These are phyloP conservation scores for Candida krabiensis DNA, from an alignment of 805 yeast genomes.

Conservation along the genomic window DNA sequence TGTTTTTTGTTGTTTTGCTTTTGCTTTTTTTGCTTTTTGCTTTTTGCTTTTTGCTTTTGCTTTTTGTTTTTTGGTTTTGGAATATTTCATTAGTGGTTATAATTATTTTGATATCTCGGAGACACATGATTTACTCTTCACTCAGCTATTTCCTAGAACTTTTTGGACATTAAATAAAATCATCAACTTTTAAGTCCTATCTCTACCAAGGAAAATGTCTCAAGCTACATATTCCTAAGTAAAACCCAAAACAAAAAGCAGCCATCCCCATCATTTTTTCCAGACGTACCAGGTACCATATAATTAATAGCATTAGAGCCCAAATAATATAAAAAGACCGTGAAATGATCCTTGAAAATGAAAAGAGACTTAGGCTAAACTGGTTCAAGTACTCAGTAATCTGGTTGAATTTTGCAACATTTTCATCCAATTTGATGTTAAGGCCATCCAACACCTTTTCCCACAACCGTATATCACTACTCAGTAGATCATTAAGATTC, in stretches of 20 bases:
- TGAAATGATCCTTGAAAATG: slow-evolving; percentile 3
- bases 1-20: no score
- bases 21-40: no score
- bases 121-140: no score
- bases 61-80: no score
- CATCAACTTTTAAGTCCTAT: no score
- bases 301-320: background rate
- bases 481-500: background rate
- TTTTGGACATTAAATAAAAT: no score
- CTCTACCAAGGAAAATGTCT: background rate
- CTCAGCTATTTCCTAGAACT: no score
- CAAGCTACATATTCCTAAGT: background rate
- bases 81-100: no score
- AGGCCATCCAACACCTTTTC: slow-evolving; percentile 4
- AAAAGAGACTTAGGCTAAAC: slow-evolving; percentile 1
- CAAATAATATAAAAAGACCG: slow-evolving; percentile 3
- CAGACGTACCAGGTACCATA: background rate
- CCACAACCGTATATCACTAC: slow-evolving; percentile 3
- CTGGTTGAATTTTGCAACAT: slow-evolving; percentile 8
- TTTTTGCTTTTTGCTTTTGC: no score
- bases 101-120: no score
- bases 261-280: background rate
- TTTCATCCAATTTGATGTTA: slow-evolving; percentile 6
- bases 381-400: slow-evolving; percentile 2
- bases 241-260: background rate